Evolutionary conservation across 768 basidiomycete species (phyloP).

Genomic region (Coprinopsis sp.): DNA sequence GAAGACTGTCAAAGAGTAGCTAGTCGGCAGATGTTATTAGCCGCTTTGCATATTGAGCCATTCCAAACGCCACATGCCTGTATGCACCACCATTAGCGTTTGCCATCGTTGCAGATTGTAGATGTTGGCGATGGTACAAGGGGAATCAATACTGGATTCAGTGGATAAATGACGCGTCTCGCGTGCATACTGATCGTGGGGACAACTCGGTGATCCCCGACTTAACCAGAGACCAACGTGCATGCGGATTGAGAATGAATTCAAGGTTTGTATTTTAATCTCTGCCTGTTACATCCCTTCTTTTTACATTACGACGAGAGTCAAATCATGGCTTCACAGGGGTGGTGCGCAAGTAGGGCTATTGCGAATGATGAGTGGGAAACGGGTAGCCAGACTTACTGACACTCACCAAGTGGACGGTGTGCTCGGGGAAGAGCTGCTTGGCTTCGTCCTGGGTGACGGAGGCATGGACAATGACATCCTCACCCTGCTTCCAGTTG

Average conservation of each 20-base stretch:
- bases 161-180: slow-evolving; percentile 14
- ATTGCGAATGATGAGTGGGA: slow-evolving; percentile 11
- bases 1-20: slow-evolving; percentile 99
- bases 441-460: slow-evolving; percentile 88
- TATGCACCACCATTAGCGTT: slow-evolving; percentile 80
- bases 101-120: slow-evolving; percentile 49
- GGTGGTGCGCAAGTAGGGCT: slow-evolving; percentile 89
- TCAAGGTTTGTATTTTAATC: too few species aligned
- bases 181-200: too few species aligned
- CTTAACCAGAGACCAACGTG: too few species aligned
- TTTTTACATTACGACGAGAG: too few species aligned
- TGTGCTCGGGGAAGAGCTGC: slow-evolving; percentile 82
- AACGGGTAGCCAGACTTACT: slow-evolving; percentile 6
- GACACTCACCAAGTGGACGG: slow-evolving; percentile 65
- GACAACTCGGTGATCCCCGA: too few species aligned
- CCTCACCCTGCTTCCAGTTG: slow-evolving; percentile 92
- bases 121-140: slow-evolving; percentile 15
- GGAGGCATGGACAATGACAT: slow-evolving; percentile 87
- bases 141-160: slow-evolving; percentile 15
- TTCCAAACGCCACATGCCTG: slow-evolving; percentile 40
- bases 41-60: slow-evolving; percentile 7
- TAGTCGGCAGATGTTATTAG: slow-evolving; percentile 27
- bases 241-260: too few species aligned
- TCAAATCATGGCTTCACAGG: slow-evolving; percentile 47
- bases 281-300: too few species aligned